Evolutionary conservation across 2,329 filamentous ascomycete species (phyloP).

Genomic region (Phialophora expanda): DNA sequence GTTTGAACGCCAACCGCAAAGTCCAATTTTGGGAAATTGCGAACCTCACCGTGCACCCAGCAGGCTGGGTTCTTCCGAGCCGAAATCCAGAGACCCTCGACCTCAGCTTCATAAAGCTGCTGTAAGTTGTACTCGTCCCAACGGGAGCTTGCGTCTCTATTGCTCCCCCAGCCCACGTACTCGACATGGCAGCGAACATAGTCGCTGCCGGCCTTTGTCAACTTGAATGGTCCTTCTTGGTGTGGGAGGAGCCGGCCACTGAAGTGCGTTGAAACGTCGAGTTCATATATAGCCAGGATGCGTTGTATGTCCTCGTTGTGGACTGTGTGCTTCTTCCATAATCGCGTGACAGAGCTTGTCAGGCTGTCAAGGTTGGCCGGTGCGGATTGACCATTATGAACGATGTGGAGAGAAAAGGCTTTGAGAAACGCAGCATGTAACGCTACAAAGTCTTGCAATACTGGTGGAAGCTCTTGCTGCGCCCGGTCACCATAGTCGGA

Average conservation of each 20-base stretch:
- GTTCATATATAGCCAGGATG: slow-evolving; percentile 67
- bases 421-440: slow-evolving; percentile 72
- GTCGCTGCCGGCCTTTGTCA: slow-evolving; percentile 51
- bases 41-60: slow-evolving; percentile 42
- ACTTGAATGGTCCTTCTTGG: slow-evolving; percentile 45
- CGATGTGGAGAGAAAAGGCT: slow-evolving; percentile 70
- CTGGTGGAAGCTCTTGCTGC: slow-evolving; percentile 23
- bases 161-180: slow-evolving; percentile 23
- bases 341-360: slow-evolving; percentile 65
- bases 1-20: slow-evolving; percentile 36
- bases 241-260: slow-evolving; percentile 24
- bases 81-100: slow-evolving; percentile 51
- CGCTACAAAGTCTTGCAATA: slow-evolving; percentile 29
- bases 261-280: slow-evolving; percentile 3
- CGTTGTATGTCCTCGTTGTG: slow-evolving; percentile 68
- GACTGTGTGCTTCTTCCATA: slow-evolving; percentile 75
- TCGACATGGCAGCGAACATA: slow-evolving; percentile 32
- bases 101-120: slow-evolving; percentile 55
- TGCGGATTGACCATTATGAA: slow-evolving; percentile 67
- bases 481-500: neutral
- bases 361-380: slow-evolving; percentile 69
- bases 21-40: slow-evolving; percentile 46
- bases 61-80: slow-evolving; percentile 47
- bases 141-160: slow-evolving; percentile 3
- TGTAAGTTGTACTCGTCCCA: slow-evolving; percentile 57